A percentile compares a stretch with the other conserved stretches of the same genome.
phyloP scores from a whole-genome alignment of 371 early-diverging fungal genomes.

The Lichtheimia corymbifera region DNA sequence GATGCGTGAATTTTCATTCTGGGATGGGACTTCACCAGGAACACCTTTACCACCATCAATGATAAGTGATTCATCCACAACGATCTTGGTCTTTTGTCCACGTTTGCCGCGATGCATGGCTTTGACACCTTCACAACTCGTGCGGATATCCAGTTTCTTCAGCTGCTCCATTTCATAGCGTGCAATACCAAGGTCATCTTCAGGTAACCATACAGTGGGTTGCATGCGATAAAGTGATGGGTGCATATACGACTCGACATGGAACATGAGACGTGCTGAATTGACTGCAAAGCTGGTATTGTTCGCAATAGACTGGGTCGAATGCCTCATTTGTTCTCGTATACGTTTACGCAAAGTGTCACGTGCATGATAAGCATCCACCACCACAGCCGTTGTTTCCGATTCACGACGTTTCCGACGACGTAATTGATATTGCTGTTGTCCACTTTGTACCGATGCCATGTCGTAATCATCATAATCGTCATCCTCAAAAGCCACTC shows the following conservation, averaged over 20 bases:
- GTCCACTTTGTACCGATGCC: not conserved
- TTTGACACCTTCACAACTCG: conserved; percentile 8
- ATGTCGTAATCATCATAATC: not conserved
- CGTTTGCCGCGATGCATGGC: conserved; percentile 12
- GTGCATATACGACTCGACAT: conserved; percentile 22
- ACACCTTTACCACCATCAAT: conserved; percentile 16
- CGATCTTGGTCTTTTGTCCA: conserved; percentile 19
- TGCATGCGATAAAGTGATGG: conserved; percentile 19
- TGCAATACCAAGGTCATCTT: conserved; percentile 28
- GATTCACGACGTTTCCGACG: not conserved
- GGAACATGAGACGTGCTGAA: conserved; percentile 12
- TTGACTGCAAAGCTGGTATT: not conserved
- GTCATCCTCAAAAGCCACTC: not conserved
- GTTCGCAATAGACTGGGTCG: not conserved
- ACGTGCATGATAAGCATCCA: conserved; percentile 8
- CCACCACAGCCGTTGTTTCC: not conserved
- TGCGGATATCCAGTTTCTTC: conserved; percentile 8
- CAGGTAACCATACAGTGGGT: conserved; percentile 27
- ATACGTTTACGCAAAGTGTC: not conserved
- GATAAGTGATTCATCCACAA: conserved; percentile 15
- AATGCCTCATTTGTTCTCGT: not conserved
- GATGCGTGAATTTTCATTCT: not conserved
- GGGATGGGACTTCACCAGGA: conserved; percentile 15
- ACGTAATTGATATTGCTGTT: not conserved
- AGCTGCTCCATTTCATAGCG: conserved; percentile 15